Evolutionary conservation across 176 grass and related monocot species (phyloP), one percentile per base, ranked within the genome.

Genomic region (Musa beccarii): DNA sequence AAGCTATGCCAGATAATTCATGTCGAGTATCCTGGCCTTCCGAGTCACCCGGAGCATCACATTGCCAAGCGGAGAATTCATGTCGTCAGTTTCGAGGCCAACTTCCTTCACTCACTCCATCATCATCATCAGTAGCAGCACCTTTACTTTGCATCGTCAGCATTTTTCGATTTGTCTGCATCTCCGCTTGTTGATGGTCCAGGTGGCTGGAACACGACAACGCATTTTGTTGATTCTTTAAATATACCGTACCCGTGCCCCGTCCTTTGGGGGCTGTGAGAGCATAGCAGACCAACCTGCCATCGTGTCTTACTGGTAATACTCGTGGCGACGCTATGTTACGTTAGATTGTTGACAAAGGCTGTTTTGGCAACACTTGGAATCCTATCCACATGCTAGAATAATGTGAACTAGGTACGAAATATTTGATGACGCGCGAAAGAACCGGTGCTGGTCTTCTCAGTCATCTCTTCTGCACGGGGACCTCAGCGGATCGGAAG

Each of bases 11-110:
- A 98, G 95, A 91, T 98, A 85, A 81, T 76, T 50, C 80, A 75
- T 70, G 95, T 94, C 15, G 91, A 98, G 82, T 94, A 94, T 81
- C 95, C 95, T 78, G 95, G 95, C 52, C 78, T 98, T 63, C 78
- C 80, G 54, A 93, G 95, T 91, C 95, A 98, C 76, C 95, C 95
- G 52, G 90, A 98, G 73, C 83, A 98, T 87, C 72, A 98, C 90
- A 98, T 98, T 76, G 95, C 95, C 73, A 93, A 98, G 73, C 81
- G n/a, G n/a, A n/a, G n/a, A n/a, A n/a, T n/a, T n/a, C n/a, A n/a
- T n/a, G 95, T 94, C 13, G 86, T 98, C 62, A 98, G 95, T 89
- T 98, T 98, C 81, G 95, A 98, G 95, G 95, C 91, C 91, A 78
- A 25, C 11, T 8, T 11, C n/a, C 23, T 34, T 34, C 11, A 67